These are phyloP conservation scores for Paramecium caudatum DNA, from an alignment of 73 alveolate genomes.

Conservation along the genomic window DNA sequence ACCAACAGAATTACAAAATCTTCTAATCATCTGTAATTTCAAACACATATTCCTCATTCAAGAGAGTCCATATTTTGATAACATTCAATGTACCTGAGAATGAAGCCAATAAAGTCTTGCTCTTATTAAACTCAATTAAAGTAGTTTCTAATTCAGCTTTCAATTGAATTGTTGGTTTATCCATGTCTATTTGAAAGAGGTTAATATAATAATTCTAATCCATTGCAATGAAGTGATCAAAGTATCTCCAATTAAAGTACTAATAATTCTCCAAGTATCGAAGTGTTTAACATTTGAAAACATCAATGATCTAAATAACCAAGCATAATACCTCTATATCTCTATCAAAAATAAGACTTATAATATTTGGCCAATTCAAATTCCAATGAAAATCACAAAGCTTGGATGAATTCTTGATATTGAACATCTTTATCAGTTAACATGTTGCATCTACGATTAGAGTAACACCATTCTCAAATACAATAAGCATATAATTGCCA, in stretches of 20 bases:
- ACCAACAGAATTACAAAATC: conserved; percentile 60
- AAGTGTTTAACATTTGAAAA: conserved; percentile 40
- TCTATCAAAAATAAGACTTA: conserved; percentile 27
- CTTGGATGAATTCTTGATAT: conserved; percentile 20
- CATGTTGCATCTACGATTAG: conserved; percentile 1
- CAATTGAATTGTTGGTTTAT: conserved; percentile 29
- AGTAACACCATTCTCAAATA: conserved; percentile 57
- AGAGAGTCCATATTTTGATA: conserved; percentile 35
- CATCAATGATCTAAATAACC: conserved; percentile 28
- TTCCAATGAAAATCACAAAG: conserved; percentile 45
- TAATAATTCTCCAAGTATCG: background rate
- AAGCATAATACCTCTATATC: conserved; percentile 4
- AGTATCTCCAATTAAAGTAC: conserved; percentile 60
- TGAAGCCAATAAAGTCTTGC: conserved; percentile 57
- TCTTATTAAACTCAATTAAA: conserved; percentile 36
- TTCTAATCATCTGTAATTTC: conserved; percentile 58
- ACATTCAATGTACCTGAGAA: conserved; percentile 9
- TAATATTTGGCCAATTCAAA: conserved; percentile 55
- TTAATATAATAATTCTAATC: conserved; percentile 40
- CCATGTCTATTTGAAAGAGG: background rate
- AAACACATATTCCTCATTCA: conserved; percentile 55
- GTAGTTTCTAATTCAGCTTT: conserved; percentile 61
- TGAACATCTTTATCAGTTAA: conserved; percentile 31
- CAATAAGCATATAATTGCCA: conserved; percentile 54
- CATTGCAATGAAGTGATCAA: conserved; percentile 52